Conservation (phyloP, 2,329 filamentous ascomycete genomes). For the Xylaria hypoxylon region DNA sequence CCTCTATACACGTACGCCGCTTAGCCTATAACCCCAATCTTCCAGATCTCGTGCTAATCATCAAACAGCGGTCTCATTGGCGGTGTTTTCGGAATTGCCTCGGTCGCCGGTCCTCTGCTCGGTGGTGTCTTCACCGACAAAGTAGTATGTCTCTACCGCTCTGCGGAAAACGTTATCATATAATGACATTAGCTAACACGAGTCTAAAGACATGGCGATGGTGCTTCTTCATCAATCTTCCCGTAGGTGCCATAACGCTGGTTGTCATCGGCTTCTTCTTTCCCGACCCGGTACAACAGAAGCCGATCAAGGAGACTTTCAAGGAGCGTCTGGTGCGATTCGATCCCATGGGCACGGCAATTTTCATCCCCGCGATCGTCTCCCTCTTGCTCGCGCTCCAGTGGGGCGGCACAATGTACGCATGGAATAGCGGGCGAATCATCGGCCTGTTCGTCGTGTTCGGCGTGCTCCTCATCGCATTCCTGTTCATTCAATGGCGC, state of each 20-base stretch:
- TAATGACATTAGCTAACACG: conserved; percentile 3
- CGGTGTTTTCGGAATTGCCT: conserved; percentile 57
- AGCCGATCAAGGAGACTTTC: conserved; percentile 35
- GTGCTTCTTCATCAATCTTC: conserved; percentile 43
- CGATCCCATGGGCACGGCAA: conserved; percentile 46
- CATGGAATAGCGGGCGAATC: conserved; percentile 53
- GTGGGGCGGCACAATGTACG: conserved; percentile 56
- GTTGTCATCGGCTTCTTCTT: conserved; percentile 45
- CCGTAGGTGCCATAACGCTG: conserved; percentile 36
- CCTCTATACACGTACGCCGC: conserved; percentile 38
- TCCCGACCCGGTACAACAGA: conserved; percentile 35
- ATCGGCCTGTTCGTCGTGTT: conserved; percentile 60
- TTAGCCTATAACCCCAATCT: background rate
- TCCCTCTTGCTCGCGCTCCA: conserved; percentile 61
- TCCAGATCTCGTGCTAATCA: background rate
- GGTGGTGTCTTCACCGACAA: conserved; percentile 51
- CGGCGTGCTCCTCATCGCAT: conserved; percentile 51
- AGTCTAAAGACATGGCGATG: conserved; percentile 37
- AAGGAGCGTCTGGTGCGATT: conserved; percentile 43
- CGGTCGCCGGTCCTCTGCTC: conserved; percentile 49
- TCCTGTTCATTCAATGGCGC: conserved; percentile 52
- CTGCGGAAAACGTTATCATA: background rate
- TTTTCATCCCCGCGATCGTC: conserved; percentile 53
- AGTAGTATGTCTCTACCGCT: conserved; percentile 44
- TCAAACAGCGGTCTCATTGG: conserved; percentile 45